Percentiles rank a stretch among this genome's conserved stretches.
These are phyloP conservation scores for Parascedosporium putredinis DNA, from an alignment of 2,329 filamentous ascomycete species.

Conservation along the genomic window DNA sequence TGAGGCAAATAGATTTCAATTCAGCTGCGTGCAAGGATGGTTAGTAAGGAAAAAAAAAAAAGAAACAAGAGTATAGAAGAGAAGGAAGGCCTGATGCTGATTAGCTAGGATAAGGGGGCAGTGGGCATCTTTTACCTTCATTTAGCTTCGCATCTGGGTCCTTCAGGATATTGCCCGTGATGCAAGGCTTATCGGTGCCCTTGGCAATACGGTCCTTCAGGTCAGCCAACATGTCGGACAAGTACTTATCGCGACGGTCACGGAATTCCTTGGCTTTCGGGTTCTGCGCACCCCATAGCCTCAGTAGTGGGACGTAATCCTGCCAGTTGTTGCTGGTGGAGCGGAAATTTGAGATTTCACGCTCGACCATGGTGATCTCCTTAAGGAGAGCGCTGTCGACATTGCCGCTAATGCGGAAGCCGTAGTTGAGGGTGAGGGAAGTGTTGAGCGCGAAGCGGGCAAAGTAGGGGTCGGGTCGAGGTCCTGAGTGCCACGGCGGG, in stretches of 20 bases:
- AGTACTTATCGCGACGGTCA: conserved; percentile 56
- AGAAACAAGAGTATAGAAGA: not conserved
- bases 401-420: conserved; percentile 62
- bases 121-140: conserved; percentile 16
- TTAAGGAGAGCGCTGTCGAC: conserved; percentile 56
- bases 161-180: conserved; percentile 44
- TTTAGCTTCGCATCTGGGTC: conserved; percentile 31
- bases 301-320: conserved; percentile 69
- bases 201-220: conserved; percentile 28
- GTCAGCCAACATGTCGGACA: conserved; percentile 55
- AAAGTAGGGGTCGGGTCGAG: conserved; percentile 66
- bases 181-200: conserved; percentile 30
- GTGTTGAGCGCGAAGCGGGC: conserved; percentile 70
- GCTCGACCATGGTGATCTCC: conserved; percentile 68
- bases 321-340: conserved; percentile 77
- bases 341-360: conserved; percentile 64
- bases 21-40: conserved; percentile 40
- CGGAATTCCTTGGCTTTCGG: conserved; percentile 55
- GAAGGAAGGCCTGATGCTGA: no score
- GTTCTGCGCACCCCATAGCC: conserved; percentile 53
- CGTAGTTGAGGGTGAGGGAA: conserved; percentile 69
- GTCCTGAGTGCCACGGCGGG: conserved; percentile 48
- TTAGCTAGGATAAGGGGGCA: not conserved
- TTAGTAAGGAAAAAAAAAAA: not conserved
- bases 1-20: conserved; percentile 70